These are phyloP conservation scores for Chlamydomonas applanata DNA, from an alignment of 139 green algal species.

Conservation along the genomic window DNA sequence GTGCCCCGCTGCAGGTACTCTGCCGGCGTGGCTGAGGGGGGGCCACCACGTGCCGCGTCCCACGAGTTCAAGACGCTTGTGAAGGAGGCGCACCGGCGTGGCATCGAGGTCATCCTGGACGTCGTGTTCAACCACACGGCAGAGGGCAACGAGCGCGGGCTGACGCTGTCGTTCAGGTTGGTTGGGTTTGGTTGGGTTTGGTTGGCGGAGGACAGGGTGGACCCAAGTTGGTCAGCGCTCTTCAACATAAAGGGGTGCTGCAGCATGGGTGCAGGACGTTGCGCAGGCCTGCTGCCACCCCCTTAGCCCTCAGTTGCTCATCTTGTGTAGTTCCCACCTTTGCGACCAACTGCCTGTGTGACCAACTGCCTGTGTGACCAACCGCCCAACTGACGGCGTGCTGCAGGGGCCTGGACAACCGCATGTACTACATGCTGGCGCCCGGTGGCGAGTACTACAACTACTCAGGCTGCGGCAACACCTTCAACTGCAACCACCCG, in stretches of 20 bases:
- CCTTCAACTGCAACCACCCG: slow-evolving; percentile 98
- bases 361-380: too few relatives aligned
- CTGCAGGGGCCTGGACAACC: slow-evolving; percentile 90
- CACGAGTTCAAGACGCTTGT: slow-evolving; percentile 96
- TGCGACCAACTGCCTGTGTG: too few relatives aligned
- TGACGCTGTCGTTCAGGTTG: slow-evolving; percentile 85
- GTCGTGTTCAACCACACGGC: slow-evolving; percentile 99
- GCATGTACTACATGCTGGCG: slow-evolving; percentile 97
- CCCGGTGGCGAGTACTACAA: slow-evolving; percentile 95
- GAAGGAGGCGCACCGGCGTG: slow-evolving; percentile 81
- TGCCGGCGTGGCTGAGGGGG: slow-evolving; percentile 4
- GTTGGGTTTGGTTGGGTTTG: neutral
- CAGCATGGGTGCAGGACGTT: too few relatives aligned
- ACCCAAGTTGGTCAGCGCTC: too few relatives aligned
- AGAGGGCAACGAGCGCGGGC: slow-evolving; percentile 91
- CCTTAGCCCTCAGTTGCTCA: too few relatives aligned
- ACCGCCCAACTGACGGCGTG: too few relatives aligned
- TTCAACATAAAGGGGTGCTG: too few relatives aligned
- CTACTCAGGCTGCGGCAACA: slow-evolving; percentile 98
- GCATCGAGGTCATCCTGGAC: slow-evolving; percentile 98
- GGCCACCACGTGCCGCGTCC: neutral
- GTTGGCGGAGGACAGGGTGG: too few relatives aligned
- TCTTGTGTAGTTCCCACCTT: too few relatives aligned
- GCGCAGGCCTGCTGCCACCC: too few relatives aligned
- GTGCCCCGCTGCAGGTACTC: neutral